Base-by-base conservation (phyloP, 495 filamentous ascomycete genomes). In the Cercophora sp. region DNA sequence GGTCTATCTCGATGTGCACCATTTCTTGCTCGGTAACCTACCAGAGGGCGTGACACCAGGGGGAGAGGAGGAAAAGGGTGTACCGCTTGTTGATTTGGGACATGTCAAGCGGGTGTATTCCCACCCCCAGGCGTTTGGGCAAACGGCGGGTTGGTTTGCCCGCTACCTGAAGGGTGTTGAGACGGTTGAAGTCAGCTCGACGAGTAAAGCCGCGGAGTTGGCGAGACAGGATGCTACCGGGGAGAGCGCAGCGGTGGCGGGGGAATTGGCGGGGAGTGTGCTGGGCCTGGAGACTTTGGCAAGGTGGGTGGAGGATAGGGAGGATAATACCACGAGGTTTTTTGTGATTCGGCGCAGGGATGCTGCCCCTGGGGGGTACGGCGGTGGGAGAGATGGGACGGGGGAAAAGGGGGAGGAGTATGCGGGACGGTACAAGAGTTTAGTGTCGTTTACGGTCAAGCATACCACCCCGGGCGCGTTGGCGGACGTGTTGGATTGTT, bases 41-140 rank as follows among this genome's bases (percentile, higher is more conserved):
- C 16, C 25, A 3, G 22, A 59, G 5, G 39, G 46, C 15, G 1
- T 23, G 11, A 26, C 47, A 1, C 8, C n/a, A 9, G n/a, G 1
- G 5, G 4, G 6, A 1, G 3, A 5, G n/a, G 43, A 20, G 0
- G 32, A 8, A 23, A 42, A 41, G n/a, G 37, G 37, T 11, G 31
- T 34, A 10, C 76, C 77, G 25, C 49, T 73, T 15, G 52, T 56
- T 20, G 52, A 58, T 41, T 56, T 87, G 13, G 42, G 51, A 9
- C 74, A 84, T 54, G 59, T 88, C 55, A 66, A 68, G 26, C 71
- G 77, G 32, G 66, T 98, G 40, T 95, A 95, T 70, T 91, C 88
- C 20, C 93, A 98, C 67, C 89, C 90, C 13, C 93, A 97, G 70
- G 93, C 89, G 25, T 93, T 91, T 75, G 92, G 90, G 4, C 93